Evolutionary conservation across 768 basidiomycete genomes (phyloP), one percentile per base, ranked within the genome.

Genomic region (Naganishia onofrii): DNA sequence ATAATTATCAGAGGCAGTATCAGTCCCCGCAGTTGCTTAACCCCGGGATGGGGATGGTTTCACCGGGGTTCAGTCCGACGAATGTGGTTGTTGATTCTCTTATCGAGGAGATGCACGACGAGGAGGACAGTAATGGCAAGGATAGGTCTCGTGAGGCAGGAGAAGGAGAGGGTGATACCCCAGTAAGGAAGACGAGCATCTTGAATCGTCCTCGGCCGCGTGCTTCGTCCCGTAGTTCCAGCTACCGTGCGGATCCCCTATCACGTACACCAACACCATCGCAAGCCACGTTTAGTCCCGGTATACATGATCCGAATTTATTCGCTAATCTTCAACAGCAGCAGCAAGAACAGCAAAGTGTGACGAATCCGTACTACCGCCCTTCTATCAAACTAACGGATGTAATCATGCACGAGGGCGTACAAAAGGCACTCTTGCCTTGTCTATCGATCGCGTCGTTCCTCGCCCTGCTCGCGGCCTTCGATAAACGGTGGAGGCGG

Each of bases 371-470:
- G 23, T 63, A 63, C 42, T 63, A 42, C 60, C 60, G 60, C n/a
- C 60, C 60, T 17, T 44, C 23, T 15, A 42, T 44, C 15, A 23
- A 63, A 26, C 17, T 63, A 8, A 63, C 60, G 23, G 56, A 60
- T 15, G 38, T 67, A 31, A 53, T 71, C 38, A 63, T 63, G 38
- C 58, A 68, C n/a, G 58, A 72, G 23, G 56, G 34, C 10, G 54
- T 72, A 10, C 71, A 72, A 36, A 21, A 58, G 23, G 54, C 69
- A 0, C 52, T 80, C 21, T 60, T 80, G 46, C 71, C 77, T 1
- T 67, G 67, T 26, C 48, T 80, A n/a, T 68, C 74, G 12, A 77
- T 79, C 70, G 76, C 79, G 34, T 72, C 75, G 10, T 79, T 80
- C 54, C 70, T 80, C 12, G 76, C 77, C 15, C 70, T 80, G 8